These are phyloP conservation scores for Sporothrix sp. DNA, from an alignment of 2,329 filamentous ascomycete species.

Conservation along the genomic window DNA sequence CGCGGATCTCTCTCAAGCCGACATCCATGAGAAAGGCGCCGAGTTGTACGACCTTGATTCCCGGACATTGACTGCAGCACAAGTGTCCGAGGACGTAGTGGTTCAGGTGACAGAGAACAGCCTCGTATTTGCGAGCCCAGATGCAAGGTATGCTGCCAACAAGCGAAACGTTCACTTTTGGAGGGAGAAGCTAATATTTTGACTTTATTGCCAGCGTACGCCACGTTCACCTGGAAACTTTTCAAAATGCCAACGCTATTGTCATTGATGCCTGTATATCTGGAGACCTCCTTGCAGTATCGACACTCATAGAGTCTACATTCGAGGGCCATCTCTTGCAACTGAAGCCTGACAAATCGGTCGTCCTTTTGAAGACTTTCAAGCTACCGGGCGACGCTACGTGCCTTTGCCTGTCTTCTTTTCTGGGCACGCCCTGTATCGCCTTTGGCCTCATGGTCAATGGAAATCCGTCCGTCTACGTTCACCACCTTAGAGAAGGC, in stretches of 20 bases:
- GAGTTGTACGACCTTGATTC: conserved; percentile 42
- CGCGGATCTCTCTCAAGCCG: conserved; percentile 36
- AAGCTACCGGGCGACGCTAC: conserved; percentile 39
- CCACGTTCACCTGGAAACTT: conserved; percentile 1
- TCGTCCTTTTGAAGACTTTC: conserved; percentile 25
- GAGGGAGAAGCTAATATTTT: too few species aligned
- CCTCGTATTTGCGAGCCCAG: conserved; percentile 31
- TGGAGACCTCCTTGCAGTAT: conserved; percentile 33
- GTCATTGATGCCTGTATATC: conserved; percentile 36
- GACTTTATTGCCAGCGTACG: too few species aligned
- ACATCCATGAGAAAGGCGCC: conserved; percentile 31
- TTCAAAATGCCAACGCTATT: not conserved
- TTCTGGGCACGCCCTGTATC: conserved; percentile 22
- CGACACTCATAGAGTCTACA: conserved; percentile 27
- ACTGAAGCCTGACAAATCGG: conserved; percentile 20
- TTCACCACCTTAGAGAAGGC: conserved; percentile 19
- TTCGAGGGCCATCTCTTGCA: conserved; percentile 33
- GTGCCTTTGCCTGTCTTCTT: conserved; percentile 31
- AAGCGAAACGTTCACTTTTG: not conserved
- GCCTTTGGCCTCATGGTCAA: conserved; percentile 28
- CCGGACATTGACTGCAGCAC: conserved; percentile 40
- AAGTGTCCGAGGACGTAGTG: conserved; percentile 28
- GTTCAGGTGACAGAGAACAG: conserved; percentile 46
- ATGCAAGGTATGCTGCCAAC: conserved; percentile 26
- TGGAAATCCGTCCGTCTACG: conserved; percentile 26